Evolutionary conservation across 257 asterid genomes (phyloP), one percentile per base, ranked within the genome.

Genomic region (Gardenia jasminoides): DNA sequence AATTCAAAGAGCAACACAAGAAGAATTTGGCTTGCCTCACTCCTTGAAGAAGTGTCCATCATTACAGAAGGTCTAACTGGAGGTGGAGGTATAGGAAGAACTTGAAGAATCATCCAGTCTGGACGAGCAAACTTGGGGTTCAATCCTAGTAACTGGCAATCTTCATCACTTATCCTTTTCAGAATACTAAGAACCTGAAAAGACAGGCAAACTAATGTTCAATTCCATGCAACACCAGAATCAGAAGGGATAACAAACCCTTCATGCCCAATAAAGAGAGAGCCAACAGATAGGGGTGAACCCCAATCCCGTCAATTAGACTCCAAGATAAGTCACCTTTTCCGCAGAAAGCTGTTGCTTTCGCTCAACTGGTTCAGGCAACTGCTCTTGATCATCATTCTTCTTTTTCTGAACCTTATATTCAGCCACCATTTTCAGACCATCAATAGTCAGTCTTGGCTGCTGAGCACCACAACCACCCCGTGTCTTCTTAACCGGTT

Each of bases 91-190:
- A 96, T 88, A 20, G 98, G 99, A 82, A 96, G 99, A 84, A 84
- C 99, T 91, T 96, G 99, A 85, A 96, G 97, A 84, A 96, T 96
- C 99, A 96, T 93, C 99, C 99, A 96, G 75, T 96, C 99, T 19
- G 99, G 99, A 59, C 99, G 99, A 48, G 99, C 99, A 82, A 76
- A 96, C 84, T 93, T 88, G 6, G 98, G 99, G 78, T 88, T 89
- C 82, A 96, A 90, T 65, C 99, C 99, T 86, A 96, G 77, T 72
- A 84, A 76, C 31, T 81, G 78, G 79, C 97, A 96, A 77, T 96
- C 99, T 76, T 93, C 98, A 80, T 96, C 99, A 79, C 95, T 93
- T 80, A 96, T 78, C 86, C 99, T 88, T 88, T 96, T 96, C 87
- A 96, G 86, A 71, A 96, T 87, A 85, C 92, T 91, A 67, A 96